Evolutionary conservation across 192 early-diverging fungal species (phyloP), one percentile per base, ranked within the genome.

Genomic region (Martensiomyces pterosporus): DNA sequence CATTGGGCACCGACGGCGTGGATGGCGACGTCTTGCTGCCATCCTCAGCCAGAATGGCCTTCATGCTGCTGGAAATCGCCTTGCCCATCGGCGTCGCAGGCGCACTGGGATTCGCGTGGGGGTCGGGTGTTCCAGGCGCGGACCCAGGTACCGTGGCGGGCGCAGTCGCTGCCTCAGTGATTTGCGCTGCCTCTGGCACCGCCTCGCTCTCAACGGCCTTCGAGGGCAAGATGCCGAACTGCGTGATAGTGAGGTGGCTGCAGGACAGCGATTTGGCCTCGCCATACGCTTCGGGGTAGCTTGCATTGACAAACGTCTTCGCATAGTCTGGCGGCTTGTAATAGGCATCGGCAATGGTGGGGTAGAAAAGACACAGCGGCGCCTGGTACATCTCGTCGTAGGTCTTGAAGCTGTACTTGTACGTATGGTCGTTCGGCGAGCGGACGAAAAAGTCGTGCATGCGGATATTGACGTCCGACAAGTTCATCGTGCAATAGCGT

Each of bases 311-410:
- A 34, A 75, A 75, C 36, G 71, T 55, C 15, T 24, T n/a, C 4
- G 32, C 21, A 13, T 79, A 66, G 47, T 67, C 52, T 4, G 62
- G 57, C 26, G 73, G 51, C 45, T 44, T 53, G 19, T 47, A 47
- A 3, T 47, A 49, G 15, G 77, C 65, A 35, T 64, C 68, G 14
- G 74, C 43, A 15, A 78, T 65, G 1, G 43, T 46, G 0, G 82
- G 80, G 49, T 81, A 71, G 47, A 84, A 82, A 23, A 82, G 43
- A 24, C 65, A 87, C 77, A 89, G 72, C 3, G 91, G 85, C 0
- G 91, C 88, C 15, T 86, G 57, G 43, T 86, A 82, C 13, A 80
- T 82, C 53, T 93, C 92, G 47, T 91, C 90, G 36, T 91, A 95
- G 1, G 89, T 83, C 54, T 95, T 95, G 61, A 90, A 78, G 45